These are phyloP conservation scores for Ascochyta fabae DNA, from an alignment of 2,329 filamentous ascomycete species.

Conservation along the genomic window DNA sequence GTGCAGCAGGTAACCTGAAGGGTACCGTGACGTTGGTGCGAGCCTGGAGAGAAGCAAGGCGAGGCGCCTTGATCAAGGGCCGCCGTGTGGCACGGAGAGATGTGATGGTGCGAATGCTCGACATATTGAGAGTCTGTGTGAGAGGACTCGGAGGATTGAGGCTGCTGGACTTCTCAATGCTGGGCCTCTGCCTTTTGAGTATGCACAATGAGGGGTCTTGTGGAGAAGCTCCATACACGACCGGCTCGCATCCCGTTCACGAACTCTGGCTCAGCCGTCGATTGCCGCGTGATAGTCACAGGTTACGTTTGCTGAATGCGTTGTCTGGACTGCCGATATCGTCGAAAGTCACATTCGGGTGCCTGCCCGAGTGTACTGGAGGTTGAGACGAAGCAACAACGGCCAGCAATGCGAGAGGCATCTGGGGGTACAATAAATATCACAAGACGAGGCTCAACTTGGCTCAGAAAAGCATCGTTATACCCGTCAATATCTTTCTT, in stretches of 20 bases:
- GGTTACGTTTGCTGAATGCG: slow-evolving; percentile 6
- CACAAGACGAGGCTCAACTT: not conserved
- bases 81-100: slow-evolving; percentile 18
- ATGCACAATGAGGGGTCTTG: slow-evolving; percentile 17
- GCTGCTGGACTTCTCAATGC: slow-evolving; percentile 4
- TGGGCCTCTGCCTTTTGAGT: slow-evolving; percentile 19
- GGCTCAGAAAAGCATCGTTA: not conserved
- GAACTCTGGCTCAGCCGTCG: slow-evolving; percentile 16
- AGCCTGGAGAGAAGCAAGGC: slow-evolving; percentile 23
- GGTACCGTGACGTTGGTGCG: slow-evolving; percentile 38
- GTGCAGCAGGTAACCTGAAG: slow-evolving; percentile 35
- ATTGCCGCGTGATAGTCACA: slow-evolving; percentile 16
- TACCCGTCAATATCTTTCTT: not conserved
- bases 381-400: slow-evolving; percentile 5
- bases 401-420: slow-evolving; percentile 7
- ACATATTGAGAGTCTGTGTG: slow-evolving; percentile 20
- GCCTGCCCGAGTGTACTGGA: slow-evolving; percentile 4
- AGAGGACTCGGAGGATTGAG: slow-evolving; percentile 6
- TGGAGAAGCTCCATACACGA: slow-evolving; percentile 13
- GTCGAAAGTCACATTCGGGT: slow-evolving; percentile 1
- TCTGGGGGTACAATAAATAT: slow-evolving; percentile 6
- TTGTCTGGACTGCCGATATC: slow-evolving; percentile 8
- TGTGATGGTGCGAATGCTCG: slow-evolving; percentile 25
- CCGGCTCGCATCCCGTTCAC: slow-evolving; percentile 16
- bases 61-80: slow-evolving; percentile 18